Conservation (phyloP, 2,329 filamentous ascomycete species). For the Aureobasidium sp. region DNA sequence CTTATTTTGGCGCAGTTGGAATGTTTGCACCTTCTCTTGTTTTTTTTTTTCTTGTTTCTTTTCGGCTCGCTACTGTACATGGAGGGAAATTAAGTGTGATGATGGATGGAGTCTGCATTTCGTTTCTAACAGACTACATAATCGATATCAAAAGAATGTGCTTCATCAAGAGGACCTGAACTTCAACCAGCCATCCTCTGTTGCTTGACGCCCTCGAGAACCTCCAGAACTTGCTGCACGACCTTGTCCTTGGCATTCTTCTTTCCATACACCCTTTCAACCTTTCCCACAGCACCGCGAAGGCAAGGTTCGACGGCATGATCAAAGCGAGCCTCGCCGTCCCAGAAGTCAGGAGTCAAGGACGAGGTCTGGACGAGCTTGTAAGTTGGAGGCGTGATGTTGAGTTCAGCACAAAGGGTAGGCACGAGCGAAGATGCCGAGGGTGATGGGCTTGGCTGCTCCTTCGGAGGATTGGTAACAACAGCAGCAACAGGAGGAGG, state of each 20-base stretch:
- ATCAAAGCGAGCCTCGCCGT: background rate
- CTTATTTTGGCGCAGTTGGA: too few species aligned
- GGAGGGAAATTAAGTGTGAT: background rate
- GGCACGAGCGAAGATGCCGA: background rate
- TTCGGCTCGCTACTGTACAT: background rate
- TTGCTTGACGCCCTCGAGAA: background rate
- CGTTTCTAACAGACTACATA: background rate
- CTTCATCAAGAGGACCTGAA: background rate
- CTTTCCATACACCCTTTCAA: background rate
- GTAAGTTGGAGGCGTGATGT: background rate
- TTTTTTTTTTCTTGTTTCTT: too few species aligned
- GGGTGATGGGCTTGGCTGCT: background rate
- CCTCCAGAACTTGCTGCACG: background rate
- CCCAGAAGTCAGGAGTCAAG: background rate
- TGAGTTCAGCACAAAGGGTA: background rate
- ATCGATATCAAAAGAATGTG: background rate
- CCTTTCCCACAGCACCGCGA: background rate
- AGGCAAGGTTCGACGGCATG: background rate
- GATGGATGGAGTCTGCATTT: background rate
- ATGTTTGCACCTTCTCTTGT: too few species aligned
- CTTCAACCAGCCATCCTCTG: background rate
- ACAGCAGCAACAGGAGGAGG: background rate
- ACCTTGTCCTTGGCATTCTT: conserved; percentile 1
- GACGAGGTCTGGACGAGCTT: background rate
- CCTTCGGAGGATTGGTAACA: background rate